Base-by-base conservation (phyloP, 768 basidiomycete species). In the Tulasnella sp. region DNA sequence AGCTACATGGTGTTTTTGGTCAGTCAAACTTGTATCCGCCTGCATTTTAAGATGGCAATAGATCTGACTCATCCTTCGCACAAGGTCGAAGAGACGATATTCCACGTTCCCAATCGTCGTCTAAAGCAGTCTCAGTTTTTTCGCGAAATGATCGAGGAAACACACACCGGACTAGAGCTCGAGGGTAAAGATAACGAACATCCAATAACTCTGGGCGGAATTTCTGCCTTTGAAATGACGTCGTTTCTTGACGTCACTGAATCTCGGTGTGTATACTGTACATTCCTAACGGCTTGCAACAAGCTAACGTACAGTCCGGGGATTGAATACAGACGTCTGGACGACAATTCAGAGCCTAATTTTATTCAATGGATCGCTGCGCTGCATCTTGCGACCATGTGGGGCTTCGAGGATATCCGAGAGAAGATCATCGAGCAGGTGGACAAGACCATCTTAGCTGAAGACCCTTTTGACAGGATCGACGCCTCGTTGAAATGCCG, bases 311-410 rank as follows among this genome's bases (percentile, higher is more conserved):
- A 72, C 37, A 37, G 42, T 40, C 42, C 42, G 12, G 34, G 72
- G 9, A 7, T 44, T 37, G 37, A 37, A 37, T 6, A 6, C 6
- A 37, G 37, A 2, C 34, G 22, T 40, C 37, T 40, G 20, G 34
- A 37, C 37, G 72, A 31, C 11, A 9, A 4, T 12, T 31, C 72
- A n/a, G 16, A 22, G 2, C 14, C 24, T 2, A 37, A 1, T 2
- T 74, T 40, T 24, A 9, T 1, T 12, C 37, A 74, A 44, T 74
- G 34, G n/a, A 24, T 16, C 9, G 31, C 72, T 9, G 72, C 72
- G 11, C 72, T 74, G 20, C 72, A 74, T 74, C 72, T 74, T 12
- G 72, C 72, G 2, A 74, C 72, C 20, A 74, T 74, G 72, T 74
- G 42, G 72, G 34, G 72, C 72, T 74, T 74, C 34, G 72, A 40